Conservation (phyloP, 345 rosid species). For the Syzygium grande region DNA sequence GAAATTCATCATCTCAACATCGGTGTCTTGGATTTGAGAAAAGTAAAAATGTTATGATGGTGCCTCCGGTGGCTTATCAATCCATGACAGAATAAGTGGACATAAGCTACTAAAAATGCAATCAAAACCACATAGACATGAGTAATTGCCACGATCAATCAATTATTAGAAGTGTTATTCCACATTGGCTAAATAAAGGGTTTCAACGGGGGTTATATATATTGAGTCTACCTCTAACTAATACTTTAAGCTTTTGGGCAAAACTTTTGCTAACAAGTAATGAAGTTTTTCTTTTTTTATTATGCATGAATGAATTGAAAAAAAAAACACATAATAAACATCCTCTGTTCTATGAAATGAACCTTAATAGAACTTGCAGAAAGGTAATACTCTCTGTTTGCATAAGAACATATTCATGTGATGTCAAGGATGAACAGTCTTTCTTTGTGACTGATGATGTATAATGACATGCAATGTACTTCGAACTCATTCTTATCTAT, state of each 20-base stretch:
- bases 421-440: background rate
- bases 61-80: background rate
- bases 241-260: background rate
- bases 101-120: background rate
- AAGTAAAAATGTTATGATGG: background rate
- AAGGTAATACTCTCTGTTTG: background rate
- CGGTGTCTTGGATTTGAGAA: background rate
- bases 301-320: background rate
- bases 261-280: background rate
- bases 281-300: too few relatives aligned
- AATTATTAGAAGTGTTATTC: background rate
- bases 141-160: background rate
- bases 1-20: background rate
- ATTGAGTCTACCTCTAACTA: background rate
- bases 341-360: background rate
- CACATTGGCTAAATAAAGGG: background rate
- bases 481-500: background rate
- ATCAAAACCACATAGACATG: accelerated
- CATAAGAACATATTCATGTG: accelerated
- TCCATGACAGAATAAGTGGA: background rate
- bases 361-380: background rate
- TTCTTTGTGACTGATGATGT: background rate
- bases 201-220: accelerated
- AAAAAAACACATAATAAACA: too few relatives aligned
- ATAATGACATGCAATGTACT: background rate